A percentile compares a stretch with the other conserved stretches of the same genome.
These are phyloP conservation scores for Mortierella alpina DNA, from an alignment of 192 early-diverging fungal species.

Conservation along the genomic window DNA sequence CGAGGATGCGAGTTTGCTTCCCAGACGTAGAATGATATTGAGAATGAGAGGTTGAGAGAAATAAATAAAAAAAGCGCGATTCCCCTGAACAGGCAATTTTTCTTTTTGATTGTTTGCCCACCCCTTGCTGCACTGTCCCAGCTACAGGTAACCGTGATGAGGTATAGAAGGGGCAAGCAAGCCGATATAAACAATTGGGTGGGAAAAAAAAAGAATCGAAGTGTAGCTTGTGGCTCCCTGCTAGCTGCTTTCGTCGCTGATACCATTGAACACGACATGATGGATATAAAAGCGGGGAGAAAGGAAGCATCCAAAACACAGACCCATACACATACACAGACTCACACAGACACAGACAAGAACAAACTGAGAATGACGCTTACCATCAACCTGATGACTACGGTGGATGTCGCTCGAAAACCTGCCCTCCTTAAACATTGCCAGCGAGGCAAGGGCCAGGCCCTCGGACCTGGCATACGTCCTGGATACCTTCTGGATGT, in stretches of 20 bases:
- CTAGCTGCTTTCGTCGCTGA: not conserved
- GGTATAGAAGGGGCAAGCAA: no score
- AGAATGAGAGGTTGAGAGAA: not conserved
- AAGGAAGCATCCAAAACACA: not conserved
- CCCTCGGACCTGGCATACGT: constrained; percentile 83
- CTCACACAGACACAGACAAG: not conserved
- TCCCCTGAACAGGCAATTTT: no score
- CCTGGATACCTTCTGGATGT: constrained; percentile 48
- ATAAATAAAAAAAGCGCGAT: not conserved
- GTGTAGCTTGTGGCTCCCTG: no score
- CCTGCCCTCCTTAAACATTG: constrained; percentile 84
- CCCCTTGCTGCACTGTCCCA: no score
- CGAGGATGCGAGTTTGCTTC: no score
- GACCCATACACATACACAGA: not conserved
- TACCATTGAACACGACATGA: not conserved
- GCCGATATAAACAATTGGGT: no score
- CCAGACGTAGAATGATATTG: not conserved
- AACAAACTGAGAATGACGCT: not conserved
- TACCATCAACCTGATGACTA: constrained; percentile 81
- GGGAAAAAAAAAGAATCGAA: no score
- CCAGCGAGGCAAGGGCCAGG: constrained; percentile 83
- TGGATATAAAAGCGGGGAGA: not conserved
- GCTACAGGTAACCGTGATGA: no score
- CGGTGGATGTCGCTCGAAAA: constrained; percentile 72
- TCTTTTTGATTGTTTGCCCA: no score